Percentiles rank a stretch among this genome's conserved stretches.
These are phyloP conservation scores for Speleostelium caveatum DNA, from an alignment of 78 protist species.

Conservation along the genomic window DNA sequence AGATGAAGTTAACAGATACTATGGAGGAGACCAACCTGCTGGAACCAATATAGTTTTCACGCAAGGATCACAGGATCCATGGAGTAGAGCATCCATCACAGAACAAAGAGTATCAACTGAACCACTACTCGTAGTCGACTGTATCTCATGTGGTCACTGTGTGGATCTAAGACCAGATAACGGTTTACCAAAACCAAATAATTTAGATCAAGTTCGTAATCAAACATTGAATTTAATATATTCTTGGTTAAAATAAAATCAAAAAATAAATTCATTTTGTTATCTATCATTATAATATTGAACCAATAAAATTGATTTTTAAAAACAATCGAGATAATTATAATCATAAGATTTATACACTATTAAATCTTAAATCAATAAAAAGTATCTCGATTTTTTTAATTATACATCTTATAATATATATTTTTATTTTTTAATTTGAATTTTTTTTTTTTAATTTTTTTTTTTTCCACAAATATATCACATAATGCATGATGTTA, in stretches of 20 bases:
- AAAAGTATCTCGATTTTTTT: too few species aligned
- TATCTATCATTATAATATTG: too few species aligned
- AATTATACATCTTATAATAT: too few species aligned
- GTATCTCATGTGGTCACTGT: slow-evolving; percentile 74
- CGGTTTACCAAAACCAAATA: slow-evolving; percentile 70
- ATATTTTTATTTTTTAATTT: too few species aligned
- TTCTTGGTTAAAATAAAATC: slow-evolving; percentile 34
- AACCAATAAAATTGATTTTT: too few species aligned
- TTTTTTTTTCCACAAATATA: too few species aligned
- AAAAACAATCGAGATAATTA: too few species aligned
- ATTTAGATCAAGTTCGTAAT: slow-evolving; percentile 46
- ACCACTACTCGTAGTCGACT: slow-evolving; percentile 8
- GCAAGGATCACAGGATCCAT: slow-evolving; percentile 51
- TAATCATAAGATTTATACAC: too few species aligned
- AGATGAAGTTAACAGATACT: slow-evolving; percentile 21
- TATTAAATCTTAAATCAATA: too few species aligned
- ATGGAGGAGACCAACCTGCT: slow-evolving; percentile 81
- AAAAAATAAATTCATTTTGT: too few species aligned
- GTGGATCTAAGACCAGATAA: slow-evolving; percentile 34
- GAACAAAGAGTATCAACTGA: background rate
- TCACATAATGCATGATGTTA: too few species aligned
- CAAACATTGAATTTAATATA: background rate
- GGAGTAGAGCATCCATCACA: slow-evolving; percentile 47
- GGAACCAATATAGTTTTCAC: slow-evolving; percentile 57
- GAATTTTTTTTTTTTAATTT: too few species aligned